Percentiles rank a stretch among this genome's conserved stretches.
Conservation (phyloP, 2,329 filamentous ascomycete genomes). For the Exophiala viscosa region DNA sequence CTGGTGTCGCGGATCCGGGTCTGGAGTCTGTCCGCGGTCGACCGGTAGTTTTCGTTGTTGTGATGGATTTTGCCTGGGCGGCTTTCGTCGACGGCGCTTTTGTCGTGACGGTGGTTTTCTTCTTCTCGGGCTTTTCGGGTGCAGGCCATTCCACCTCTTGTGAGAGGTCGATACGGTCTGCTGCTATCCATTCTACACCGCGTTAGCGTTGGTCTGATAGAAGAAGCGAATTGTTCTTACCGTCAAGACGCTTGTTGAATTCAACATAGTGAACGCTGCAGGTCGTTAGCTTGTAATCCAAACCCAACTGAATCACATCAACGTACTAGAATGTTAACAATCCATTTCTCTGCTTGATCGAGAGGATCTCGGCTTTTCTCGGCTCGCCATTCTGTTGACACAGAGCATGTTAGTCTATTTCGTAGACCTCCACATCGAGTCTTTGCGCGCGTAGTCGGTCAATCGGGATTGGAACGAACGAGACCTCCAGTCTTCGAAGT, state of each 20-base stretch:
- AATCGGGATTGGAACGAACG: no score
- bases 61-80: slow-evolving; percentile 52
- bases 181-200: slow-evolving; percentile 79
- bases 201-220: slow-evolving; percentile 34
- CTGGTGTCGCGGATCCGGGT: slow-evolving; percentile 56
- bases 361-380: slow-evolving; percentile 93
- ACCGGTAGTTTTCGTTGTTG: slow-evolving; percentile 47
- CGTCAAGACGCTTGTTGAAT: slow-evolving; percentile 82
- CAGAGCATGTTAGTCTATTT: no score
- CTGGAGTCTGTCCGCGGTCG: slow-evolving; percentile 45
- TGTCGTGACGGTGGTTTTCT: slow-evolving; percentile 61
- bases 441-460: no score
- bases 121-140: slow-evolving; percentile 84
- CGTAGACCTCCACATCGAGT: background rate
- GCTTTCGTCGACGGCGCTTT: slow-evolving; percentile 54
- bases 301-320: background rate
- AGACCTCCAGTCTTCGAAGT: no score
- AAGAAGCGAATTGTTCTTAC: slow-evolving; percentile 31
- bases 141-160: slow-evolving; percentile 96
- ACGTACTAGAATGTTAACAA: slow-evolving; percentile 75
- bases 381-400: slow-evolving; percentile 67
- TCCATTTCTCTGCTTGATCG: slow-evolving; percentile 84
- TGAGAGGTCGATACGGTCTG: slow-evolving; percentile 75
- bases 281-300: slow-evolving; percentile 16
- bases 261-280: slow-evolving; percentile 85